Conservation (phyloP, 2,329 filamentous ascomycete genomes). For the Aspergillus niger region DNA sequence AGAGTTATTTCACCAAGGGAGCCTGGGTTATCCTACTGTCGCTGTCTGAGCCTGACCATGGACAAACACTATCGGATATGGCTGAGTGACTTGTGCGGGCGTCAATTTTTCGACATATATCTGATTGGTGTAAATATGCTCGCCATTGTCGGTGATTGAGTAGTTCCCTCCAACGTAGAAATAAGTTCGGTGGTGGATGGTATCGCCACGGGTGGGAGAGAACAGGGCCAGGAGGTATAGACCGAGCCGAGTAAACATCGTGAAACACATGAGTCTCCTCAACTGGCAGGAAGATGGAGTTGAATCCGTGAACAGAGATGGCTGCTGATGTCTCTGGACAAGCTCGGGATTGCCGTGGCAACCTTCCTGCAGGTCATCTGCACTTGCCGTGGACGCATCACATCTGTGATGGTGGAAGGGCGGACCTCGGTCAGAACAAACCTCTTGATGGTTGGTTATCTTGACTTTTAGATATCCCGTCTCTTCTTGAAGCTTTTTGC, state of each 20-base stretch:
- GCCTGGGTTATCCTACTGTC: constrained; percentile 24
- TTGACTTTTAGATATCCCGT: too few species aligned
- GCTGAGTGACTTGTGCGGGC: constrained; percentile 24
- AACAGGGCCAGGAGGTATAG: not conserved
- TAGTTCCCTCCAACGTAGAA: constrained; percentile 36
- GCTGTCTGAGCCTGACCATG: constrained; percentile 36
- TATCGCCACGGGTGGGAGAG: not conserved
- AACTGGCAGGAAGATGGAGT: not conserved
- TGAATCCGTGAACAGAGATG: not conserved
- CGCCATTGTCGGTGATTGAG: constrained; percentile 23
- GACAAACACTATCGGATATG: constrained; percentile 36
- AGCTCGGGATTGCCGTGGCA: not conserved
- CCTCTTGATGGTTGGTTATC: too few species aligned
- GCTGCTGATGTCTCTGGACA: not conserved
- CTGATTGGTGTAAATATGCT: constrained; percentile 31
- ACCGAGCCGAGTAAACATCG: not conserved
- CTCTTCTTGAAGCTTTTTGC: too few species aligned
- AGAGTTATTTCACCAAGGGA: not conserved
- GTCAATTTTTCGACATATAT: constrained; percentile 41
- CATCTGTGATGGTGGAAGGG: not conserved
- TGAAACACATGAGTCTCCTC: not conserved
- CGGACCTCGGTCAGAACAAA: too few species aligned
- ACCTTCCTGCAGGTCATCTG: not conserved
- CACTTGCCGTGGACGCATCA: not conserved
- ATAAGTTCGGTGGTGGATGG: constrained; percentile 21